Evolutionary conservation across 352 stramenopile genomes (phyloP), one percentile per base, ranked within the genome.

Genomic region (Pythium angustatum): DNA sequence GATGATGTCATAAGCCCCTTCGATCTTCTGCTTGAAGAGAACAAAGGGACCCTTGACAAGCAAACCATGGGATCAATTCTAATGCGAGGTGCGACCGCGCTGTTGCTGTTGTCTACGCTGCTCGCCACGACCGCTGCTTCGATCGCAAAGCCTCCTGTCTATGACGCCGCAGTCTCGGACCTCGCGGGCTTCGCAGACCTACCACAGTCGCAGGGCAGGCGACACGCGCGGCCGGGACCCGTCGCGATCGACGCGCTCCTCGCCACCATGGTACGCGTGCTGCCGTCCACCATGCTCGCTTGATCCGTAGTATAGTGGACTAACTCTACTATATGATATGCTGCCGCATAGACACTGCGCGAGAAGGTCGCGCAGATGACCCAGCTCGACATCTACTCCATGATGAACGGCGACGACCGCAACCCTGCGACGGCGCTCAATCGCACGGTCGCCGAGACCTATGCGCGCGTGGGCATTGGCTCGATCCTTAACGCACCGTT

Each of bases 341-440:
- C n/a, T n/a, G 17, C 26, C 56, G 0, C 48, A 28, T 24, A 87
- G 81, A 85, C 77, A 8, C 45, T 90, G 4, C 76, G 63, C 0
- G 74, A 88, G 68, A 90, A 88, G 57, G 70, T 93, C 53, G 87
- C 84, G 45, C 89, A 97, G 64, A 96, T 97, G 89, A 90, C 87
- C 26, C 89, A 97, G 71, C 83, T 97, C 65, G 89, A 96, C 61
- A 93, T 97, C 58, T 84, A 94, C 54, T 83, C 90, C 33, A 77
- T 96, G 69, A 69, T 90, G 64, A 73, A 90, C 55, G 73, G 75
- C 38, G 75, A 90, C 60, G 57, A 76, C 31, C 71, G 76, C 33
- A 67, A 88, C 48, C 78, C 79, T 0, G 62, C 52, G 61, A 78
- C 64, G 12, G 75, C 84, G 26, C 45, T 93, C 9, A 84, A 93